Percentiles rank a stretch among this genome's conserved stretches.
These are phyloP conservation scores for Cutaneotrichosporon sp. DNA, from an alignment of 1,284 basidiomycete genomes.

Conservation along the genomic window DNA sequence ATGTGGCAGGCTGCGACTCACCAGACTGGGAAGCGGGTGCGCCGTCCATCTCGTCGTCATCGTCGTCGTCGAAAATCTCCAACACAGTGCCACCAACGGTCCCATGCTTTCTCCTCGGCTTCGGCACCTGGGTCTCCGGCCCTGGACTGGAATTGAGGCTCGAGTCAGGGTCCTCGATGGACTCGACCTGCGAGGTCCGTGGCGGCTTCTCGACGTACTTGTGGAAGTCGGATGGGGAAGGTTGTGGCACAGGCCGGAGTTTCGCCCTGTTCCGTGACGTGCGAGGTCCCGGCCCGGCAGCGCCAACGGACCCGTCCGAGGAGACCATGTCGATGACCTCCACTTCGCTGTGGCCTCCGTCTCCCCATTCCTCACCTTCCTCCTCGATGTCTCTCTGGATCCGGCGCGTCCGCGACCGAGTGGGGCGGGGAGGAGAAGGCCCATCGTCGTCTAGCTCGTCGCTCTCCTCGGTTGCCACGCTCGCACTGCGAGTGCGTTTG, in stretches of 20 bases:
- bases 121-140: neutral
- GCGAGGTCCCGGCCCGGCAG: conserved; percentile 20
- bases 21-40: neutral
- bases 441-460: conserved; percentile 4
- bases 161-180: conserved; percentile 16
- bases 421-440: neutral
- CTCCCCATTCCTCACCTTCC: conserved; percentile 11
- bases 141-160: conserved; percentile 14
- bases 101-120: neutral
- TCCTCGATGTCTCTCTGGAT: neutral
- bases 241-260: conserved; percentile 24
- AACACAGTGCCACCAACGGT: conserved; percentile 27
- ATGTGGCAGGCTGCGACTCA: neutral
- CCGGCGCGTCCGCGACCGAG: neutral
- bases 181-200: conserved; percentile 9
- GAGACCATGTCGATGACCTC: neutral
- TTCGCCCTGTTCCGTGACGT: conserved; percentile 9
- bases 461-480: neutral
- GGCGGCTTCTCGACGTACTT: conserved; percentile 1
- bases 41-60: conserved; percentile 18
- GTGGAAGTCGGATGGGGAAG: conserved; percentile 19
- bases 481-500: neutral
- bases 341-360: neutral
- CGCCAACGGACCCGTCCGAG: conserved; percentile 8
- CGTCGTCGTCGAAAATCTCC: conserved; percentile 8